These are phyloP conservation scores for Liriodendron chinense DNA, from an alignment of 164 flowering plant species.

Conservation along the genomic window DNA sequence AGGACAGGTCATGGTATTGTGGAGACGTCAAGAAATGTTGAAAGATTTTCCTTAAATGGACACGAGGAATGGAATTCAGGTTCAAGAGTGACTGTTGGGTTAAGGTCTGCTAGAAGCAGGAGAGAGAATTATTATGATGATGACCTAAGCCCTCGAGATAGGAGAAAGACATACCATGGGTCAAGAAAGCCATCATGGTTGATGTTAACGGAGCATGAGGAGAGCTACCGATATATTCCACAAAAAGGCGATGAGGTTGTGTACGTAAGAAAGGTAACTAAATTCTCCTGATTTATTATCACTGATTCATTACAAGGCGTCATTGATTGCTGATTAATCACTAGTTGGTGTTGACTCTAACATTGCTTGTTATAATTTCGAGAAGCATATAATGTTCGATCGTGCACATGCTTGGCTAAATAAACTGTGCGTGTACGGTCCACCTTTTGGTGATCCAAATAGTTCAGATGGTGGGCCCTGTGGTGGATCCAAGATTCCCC, in stretches of 20 bases:
- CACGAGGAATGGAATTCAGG: constrained; percentile 43
- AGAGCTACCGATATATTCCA: constrained; percentile 83
- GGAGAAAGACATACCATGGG: constrained; percentile 40
- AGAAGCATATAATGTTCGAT: neutral
- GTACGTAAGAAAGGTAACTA: constrained; percentile 78
- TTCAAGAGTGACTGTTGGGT: constrained; percentile 44
- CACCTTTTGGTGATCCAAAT: no score
- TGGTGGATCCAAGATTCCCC: neutral
- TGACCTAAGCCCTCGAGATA: constrained; percentile 44
- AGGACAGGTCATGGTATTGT: constrained; percentile 27
- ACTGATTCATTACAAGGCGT: neutral
- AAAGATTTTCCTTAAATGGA: constrained; percentile 23
- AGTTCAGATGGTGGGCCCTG: neutral
- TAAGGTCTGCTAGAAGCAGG: constrained; percentile 64
- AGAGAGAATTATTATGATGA: constrained; percentile 36
- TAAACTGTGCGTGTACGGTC: no score
- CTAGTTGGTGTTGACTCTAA: no score
- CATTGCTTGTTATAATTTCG: neutral
- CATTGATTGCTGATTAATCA: neutral
- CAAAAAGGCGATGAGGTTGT: constrained; percentile 86
- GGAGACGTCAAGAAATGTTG: constrained; percentile 22
- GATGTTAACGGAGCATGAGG: constrained; percentile 65
- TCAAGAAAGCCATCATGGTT: constrained; percentile 71
- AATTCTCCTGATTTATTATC: neutral
- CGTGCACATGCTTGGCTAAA: no score